These are phyloP conservation scores for Larix kaempferi DNA, from an alignment of 75 land plant species.

Conservation along the genomic window DNA sequence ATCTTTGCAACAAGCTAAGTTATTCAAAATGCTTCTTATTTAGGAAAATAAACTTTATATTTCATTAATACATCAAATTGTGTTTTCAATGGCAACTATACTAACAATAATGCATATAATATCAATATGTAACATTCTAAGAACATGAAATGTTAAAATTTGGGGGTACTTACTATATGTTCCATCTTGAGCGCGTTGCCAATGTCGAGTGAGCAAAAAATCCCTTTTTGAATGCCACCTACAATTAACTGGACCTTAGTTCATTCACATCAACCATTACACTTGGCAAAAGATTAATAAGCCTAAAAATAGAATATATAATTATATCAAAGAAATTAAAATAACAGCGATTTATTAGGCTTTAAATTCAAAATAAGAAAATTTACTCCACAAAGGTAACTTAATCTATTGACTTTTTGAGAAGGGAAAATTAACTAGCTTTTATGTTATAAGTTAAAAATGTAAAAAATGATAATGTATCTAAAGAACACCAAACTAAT, in stretches of 20 bases:
- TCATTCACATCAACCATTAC: not conserved
- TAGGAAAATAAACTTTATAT: not conserved
- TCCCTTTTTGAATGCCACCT: conserved; percentile 79
- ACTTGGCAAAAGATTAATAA: not conserved
- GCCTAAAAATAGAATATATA: not conserved
- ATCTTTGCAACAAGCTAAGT: too few species aligned
- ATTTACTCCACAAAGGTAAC: not conserved
- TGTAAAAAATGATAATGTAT: too few species aligned
- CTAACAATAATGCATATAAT: too few species aligned
- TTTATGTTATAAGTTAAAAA: not conserved
- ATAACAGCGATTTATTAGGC: not conserved
- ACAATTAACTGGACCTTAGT: conserved; percentile 5
- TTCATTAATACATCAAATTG: not conserved
- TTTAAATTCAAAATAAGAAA: not conserved
- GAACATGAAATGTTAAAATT: not conserved
- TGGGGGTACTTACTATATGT: conserved; percentile 43
- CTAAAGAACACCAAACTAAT: too few species aligned
- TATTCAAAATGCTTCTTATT: too few species aligned
- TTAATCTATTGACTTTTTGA: not conserved
- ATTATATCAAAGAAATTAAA: not conserved
- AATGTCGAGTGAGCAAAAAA: conserved; percentile 81
- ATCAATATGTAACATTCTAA: not conserved
- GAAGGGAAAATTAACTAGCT: not conserved
- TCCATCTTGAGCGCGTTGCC: conserved; percentile 94
- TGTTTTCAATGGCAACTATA: not conserved